Evolutionary conservation across 306 rosid species (phyloP), one percentile per base, ranked within the genome.

Genomic region (Vachellia collinsii): DNA sequence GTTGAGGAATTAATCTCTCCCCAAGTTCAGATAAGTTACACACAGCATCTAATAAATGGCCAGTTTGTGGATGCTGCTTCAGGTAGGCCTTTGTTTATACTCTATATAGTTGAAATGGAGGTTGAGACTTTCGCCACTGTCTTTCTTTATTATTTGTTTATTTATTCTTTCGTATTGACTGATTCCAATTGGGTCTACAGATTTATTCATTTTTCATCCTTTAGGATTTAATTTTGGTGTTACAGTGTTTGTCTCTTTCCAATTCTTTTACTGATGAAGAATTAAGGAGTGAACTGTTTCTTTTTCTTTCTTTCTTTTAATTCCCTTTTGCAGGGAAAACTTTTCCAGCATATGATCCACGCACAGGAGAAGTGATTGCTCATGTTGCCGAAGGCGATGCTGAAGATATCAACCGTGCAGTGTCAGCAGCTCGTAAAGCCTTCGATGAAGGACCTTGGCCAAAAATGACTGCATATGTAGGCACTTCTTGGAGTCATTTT

Each of bases 401-500:
- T 9, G 97, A 94, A 80, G 97, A 94, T 79, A 82, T 94, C 50
- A 79, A 93, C 70, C 97, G 87, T 10, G 99, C 99, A 1, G 97
- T 94, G 22, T 72, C 89, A 23, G 97, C 97, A 48, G 99, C 99
- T n/a, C 94, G 99, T 19, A 90, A 88, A 90, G 99, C 99, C 54
- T 94, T 94, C 11, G 97, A 94, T 75, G 97, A 94, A 79, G 99
- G 99, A 34, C 97, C 97, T 29, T 94, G 99, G 99, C 99, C 99
- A 4, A 94, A 80, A 84, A 91, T 94, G 99, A 34, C 87, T 10
- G 89, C 97, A 72, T 93, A 94, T 90, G 99, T 94, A 86, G 53
- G 83, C 71, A 20, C 48, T 76, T 62, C 10, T 1, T 13, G 39
- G 4, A 38, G 61, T 48, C 48, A 23, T 25, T 63, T 83, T 36